These are phyloP conservation scores for Puccinia novopanici DNA, from an alignment of 1,284 basidiomycete genomes.

Conservation along the genomic window DNA sequence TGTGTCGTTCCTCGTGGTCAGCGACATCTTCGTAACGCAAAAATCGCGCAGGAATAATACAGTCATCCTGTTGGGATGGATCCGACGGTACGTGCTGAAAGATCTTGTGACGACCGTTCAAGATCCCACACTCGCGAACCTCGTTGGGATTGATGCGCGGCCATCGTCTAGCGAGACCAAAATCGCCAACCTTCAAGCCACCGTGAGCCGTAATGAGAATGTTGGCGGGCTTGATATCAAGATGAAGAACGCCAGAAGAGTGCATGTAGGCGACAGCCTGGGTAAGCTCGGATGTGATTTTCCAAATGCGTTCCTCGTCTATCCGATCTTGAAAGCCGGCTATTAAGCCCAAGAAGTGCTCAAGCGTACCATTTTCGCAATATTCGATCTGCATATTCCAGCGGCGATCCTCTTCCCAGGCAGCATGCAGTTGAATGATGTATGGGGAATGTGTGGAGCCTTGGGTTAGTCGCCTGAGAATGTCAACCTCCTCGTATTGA, in stretches of 20 bases:
- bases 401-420: slow-evolving; percentile 91
- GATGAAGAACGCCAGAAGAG: slow-evolving; percentile 81
- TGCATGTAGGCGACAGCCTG: slow-evolving; percentile 82
- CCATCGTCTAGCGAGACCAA: slow-evolving; percentile 78
- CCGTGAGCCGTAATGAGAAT: slow-evolving; percentile 88
- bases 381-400: slow-evolving; percentile 93
- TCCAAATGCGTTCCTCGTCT: slow-evolving; percentile 95
- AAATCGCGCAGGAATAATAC: slow-evolving; percentile 30
- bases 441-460: slow-evolving; percentile 66
- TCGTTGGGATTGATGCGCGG: slow-evolving; percentile 52
- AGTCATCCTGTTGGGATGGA: not conserved
- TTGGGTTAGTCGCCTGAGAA: slow-evolving; percentile 75
- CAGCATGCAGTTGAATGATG: slow-evolving; percentile 86
- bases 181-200: slow-evolving; percentile 95
- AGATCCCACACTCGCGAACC: slow-evolving; percentile 3
- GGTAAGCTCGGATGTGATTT: slow-evolving; percentile 86
- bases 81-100: slow-evolving; percentile 36
- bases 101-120: slow-evolving; percentile 29
- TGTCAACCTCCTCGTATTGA: slow-evolving; percentile 91
- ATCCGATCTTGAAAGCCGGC: slow-evolving; percentile 79
- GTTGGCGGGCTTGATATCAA: slow-evolving; percentile 97
- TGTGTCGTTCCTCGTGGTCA: slow-evolving; percentile 63
- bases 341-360: slow-evolving; percentile 88
- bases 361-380: slow-evolving; percentile 87
- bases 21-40: slow-evolving; percentile 51